Evolutionary conservation across 192 early-diverging fungal genomes (phyloP), one percentile per base, ranked within the genome.

Genomic region (Pilobolus umbonatus): DNA sequence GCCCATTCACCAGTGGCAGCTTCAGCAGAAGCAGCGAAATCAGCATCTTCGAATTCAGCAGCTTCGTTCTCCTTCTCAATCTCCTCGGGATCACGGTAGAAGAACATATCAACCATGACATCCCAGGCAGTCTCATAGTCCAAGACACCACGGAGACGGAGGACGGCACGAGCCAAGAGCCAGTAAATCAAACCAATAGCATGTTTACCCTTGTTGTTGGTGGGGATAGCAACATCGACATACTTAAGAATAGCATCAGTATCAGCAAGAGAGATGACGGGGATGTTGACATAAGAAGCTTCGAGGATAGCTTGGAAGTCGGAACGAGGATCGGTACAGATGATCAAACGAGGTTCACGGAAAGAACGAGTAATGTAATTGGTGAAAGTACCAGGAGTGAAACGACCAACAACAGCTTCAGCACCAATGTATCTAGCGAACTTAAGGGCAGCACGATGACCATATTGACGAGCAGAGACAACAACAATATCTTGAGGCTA

Each of bases 51-150:
- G 17, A 73, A 47, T 24, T 65, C 69, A 25, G 77, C 76, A n/a
- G 74, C 80, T 44, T 75, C 83, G 47, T 80, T 80, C 69, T 99
- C 95, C 88, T 96, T 94, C 75, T 90, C 89, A 55, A 87, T 86
- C 74, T 99, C 98, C 69, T 90, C 92, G 65, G 96, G 87, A 74
- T 98, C 96, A 72, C 98, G 91, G 89, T 87, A 98, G 90, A 99
- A 98, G 98, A 98, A 99, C 98, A 99, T 95, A 80, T 99, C 98
- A 65, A 93, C 91, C 96, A 99, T 98, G 69, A 99, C 80, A 58
- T 92, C 80, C 98, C 98, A 99, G 60, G 83, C 77, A 62, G 80
- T 72, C 67, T 81, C 72, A 75, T 94, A 88, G 67, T 88, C 63
- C 70, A 99, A 82, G 72, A 87, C 82, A 69, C 94, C 96, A 74